Percentiles rank a stretch among this genome's conserved stretches.
Evolutionary conservation across 2,329 filamentous ascomycete genomes (phyloP).

Genomic region (Trichoderma simmonsii): DNA sequence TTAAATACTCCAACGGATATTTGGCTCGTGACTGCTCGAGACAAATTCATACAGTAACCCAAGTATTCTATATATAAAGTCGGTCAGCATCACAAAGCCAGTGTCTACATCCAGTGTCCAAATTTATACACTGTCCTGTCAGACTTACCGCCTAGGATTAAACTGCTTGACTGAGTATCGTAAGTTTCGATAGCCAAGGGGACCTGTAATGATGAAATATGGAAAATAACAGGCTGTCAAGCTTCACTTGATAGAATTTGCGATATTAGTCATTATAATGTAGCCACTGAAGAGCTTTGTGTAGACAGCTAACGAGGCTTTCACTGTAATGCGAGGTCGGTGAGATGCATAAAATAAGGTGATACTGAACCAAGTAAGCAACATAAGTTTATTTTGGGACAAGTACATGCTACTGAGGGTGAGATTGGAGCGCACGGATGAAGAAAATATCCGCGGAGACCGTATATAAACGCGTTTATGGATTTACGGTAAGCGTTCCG

Average conservation of each 20-base stretch:
- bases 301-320: neutral
- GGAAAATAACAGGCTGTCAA: neutral
- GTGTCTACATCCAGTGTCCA: neutral
- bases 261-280: neutral
- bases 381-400: neutral
- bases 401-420: neutral
- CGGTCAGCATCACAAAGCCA: neutral
- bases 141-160: neutral
- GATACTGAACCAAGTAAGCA: neutral
- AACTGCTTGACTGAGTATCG: neutral
- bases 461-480: neutral
- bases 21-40: neutral
- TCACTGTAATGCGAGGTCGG: neutral
- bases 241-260: neutral
- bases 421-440: neutral
- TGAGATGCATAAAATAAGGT: neutral
- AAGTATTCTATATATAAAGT: neutral
- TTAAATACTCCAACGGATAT: neutral
- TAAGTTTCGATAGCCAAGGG: neutral
- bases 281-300: neutral
- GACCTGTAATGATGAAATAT: neutral
- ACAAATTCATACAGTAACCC: neutral
- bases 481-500: neutral
- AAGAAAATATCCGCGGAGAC: neutral
- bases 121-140: neutral